Conservation (phyloP, 176 grass and related monocot genomes). For the Juncus inflexus region DNA sequence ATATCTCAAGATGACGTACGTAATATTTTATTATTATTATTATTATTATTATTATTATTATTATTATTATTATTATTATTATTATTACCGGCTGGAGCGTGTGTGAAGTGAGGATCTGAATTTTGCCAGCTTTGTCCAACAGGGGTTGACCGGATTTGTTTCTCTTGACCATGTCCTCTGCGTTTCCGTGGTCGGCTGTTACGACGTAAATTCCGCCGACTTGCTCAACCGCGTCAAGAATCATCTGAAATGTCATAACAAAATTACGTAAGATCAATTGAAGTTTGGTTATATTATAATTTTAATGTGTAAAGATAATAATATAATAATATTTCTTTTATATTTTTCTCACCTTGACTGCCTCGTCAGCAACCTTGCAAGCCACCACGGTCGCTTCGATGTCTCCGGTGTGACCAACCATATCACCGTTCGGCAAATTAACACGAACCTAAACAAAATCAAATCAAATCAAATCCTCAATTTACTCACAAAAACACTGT, state of each 20-base stretch:
- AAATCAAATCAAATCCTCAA: neutral
- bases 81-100: slow-evolving; percentile 79
- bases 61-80: no score
- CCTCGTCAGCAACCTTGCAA: slow-evolving; percentile 91
- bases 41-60: no score
- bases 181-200: slow-evolving; percentile 96
- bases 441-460: slow-evolving; percentile 67
- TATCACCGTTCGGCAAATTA: slow-evolving; percentile 92
- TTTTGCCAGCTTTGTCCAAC: slow-evolving; percentile 54
- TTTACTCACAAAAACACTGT: no score
- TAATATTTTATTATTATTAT: no score
- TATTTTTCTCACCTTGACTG: slow-evolving; percentile 63
- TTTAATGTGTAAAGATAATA: no score
- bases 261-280: no score
- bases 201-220: slow-evolving; percentile 92
- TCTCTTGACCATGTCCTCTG: slow-evolving; percentile 98
- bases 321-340: no score
- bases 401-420: slow-evolving; percentile 99
- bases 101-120: slow-evolving; percentile 98
- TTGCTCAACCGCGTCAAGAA: slow-evolving; percentile 83
- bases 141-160: slow-evolving; percentile 69
- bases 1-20: neutral
- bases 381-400: slow-evolving; percentile 93
- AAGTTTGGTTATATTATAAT: no score
- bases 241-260: slow-evolving; percentile 46